phyloP scores from a whole-genome alignment of 148 eudicot genomes.

The Fagopyrum tataricum region DNA sequence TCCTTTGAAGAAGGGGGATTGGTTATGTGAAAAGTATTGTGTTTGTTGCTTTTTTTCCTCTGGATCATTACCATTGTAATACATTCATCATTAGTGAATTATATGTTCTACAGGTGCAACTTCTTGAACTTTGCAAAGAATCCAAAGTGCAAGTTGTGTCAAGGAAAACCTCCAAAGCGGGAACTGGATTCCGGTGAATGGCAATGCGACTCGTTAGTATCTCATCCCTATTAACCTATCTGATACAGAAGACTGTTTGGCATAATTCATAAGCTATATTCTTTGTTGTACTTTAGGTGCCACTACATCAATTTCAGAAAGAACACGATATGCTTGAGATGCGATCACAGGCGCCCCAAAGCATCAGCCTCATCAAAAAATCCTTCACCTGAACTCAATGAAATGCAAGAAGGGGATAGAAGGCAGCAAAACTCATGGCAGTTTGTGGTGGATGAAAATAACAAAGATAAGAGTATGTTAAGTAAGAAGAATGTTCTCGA shows the following conservation, averaged over 20 bases:
- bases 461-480: neutral
- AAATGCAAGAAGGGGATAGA: conserved; percentile 10
- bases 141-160: conserved; percentile 40
- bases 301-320: conserved; percentile 58
- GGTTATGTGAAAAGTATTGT: conserved; percentile 50
- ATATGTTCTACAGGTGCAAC: conserved; percentile 36
- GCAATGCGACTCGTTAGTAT: conserved; percentile 68
- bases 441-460: conserved; percentile 22
- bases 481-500: conserved; percentile 10
- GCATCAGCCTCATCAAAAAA: conserved; percentile 14
- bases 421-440: conserved; percentile 12
- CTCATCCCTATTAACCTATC: neutral
- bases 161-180: conserved; percentile 52
- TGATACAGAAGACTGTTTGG: neutral
- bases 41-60: conserved; percentile 4
- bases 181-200: conserved; percentile 56
- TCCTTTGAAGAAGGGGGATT: conserved; percentile 52
- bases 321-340: conserved; percentile 47
- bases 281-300: conserved; percentile 33
- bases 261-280: neutral
- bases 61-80: conserved; percentile 7
- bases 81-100: neutral
- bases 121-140: conserved; percentile 54
- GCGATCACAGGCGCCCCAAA: conserved; percentile 45
- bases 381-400: conserved; percentile 9